Evolutionary conservation across 208 protist species (phyloP).

Genomic region (Lotmaria passim): DNA sequence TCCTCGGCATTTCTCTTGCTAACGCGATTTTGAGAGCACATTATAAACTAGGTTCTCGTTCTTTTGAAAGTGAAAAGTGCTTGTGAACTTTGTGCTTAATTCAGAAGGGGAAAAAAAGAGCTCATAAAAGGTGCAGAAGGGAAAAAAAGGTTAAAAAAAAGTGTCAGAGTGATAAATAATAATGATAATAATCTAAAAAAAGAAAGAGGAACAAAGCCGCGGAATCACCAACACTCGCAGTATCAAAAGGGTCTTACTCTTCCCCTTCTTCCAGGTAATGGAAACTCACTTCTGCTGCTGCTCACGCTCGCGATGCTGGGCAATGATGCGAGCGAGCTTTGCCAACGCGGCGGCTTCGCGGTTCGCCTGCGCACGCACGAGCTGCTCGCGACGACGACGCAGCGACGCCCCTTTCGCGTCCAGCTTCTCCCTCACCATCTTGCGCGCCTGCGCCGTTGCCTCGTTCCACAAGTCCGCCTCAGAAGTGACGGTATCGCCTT

Average conservation of each 20-base stretch:
- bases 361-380: slow-evolving; percentile 53
- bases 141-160: too few relatives aligned
- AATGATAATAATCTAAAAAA: background rate
- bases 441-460: slow-evolving; percentile 56
- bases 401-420: slow-evolving; percentile 37
- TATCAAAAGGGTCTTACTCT: background rate
- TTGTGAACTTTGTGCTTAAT: too few relatives aligned
- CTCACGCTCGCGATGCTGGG: slow-evolving; percentile 35
- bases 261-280: background rate
- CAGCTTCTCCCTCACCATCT: slow-evolving; percentile 58
- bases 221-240: background rate
- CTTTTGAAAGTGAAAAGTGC: too few relatives aligned
- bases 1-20: too few relatives aligned
- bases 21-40: too few relatives aligned
- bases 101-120: too few relatives aligned
- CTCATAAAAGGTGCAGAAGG: too few relatives aligned
- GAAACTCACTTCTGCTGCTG: background rate
- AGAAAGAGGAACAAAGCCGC: background rate
- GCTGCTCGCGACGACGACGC: slow-evolving; percentile 45
- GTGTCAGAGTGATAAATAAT: too few relatives aligned
- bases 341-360: slow-evolving; percentile 71
- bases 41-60: too few relatives aligned
- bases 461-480: slow-evolving; percentile 54
- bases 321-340: slow-evolving; percentile 81
- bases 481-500: slow-evolving; percentile 31